Evolutionary conservation across 352 stramenopile genomes (phyloP), one percentile per base, ranked within the genome.

Genomic region (Pythium dissimile): DNA sequence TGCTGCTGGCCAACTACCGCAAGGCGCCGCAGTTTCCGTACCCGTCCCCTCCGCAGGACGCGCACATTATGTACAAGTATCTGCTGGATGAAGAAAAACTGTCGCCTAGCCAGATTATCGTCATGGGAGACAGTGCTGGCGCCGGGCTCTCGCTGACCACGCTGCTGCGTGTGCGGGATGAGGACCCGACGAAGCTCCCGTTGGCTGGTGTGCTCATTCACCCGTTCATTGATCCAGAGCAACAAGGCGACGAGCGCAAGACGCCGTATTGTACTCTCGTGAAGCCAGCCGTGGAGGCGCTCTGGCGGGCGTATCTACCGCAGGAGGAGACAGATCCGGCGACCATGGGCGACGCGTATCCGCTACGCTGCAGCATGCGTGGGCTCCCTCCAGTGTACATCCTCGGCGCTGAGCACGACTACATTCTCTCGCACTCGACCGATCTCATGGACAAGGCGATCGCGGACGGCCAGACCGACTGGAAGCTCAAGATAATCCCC

Each of bases 81-180:
- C 32, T 69, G 15, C 18, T 47, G 70, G 83, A 80, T 56, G 76
- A 80, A 28, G 67, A 65, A 16, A 82, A 85, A 30, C 21, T 71
- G 4, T 66, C 71, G 0, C 50, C 69, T 2, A 37, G 71, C 39
- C 38, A 46, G 10, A 81, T 75, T 38, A 53, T 69, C 5, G 23
- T 69, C n/a, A 50, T 46, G 5, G 62, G 62, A 0, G 62, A 69
- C 51, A 69, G 62, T 18, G 62, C 62, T 2, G 62, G 62, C 21
- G 62, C 16, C 2, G 50, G 44, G 7, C 39, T 69, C 13, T 37
- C 45, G 2, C 26, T 69, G 8, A 24, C 55, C 26, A 62, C 50
- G 2, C 28, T 69, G 34, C 37, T 69, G 1, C 62, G 62, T 11
- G 21, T 66, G 1, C 55, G 9, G 58, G 73, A 28, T 63, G 76